Percentiles rank a stretch among this genome's conserved stretches.
These are phyloP conservation scores for Flaveria sonorensis DNA, from an alignment of 129 eudicot genomes.

Conservation along the genomic window DNA sequence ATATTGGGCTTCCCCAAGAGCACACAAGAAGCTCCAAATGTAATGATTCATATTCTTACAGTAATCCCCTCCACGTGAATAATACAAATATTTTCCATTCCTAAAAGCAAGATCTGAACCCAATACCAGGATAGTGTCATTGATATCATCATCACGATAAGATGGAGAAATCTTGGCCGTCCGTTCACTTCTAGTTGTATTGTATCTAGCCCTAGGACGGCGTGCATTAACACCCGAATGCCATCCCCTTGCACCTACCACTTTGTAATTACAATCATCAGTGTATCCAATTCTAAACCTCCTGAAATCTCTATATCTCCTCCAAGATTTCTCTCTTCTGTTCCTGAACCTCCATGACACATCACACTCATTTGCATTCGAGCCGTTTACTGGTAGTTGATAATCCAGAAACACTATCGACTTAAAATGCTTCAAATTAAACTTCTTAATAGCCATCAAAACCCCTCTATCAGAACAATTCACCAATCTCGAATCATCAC, in stretches of 20 bases:
- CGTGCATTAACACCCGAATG: constrained; percentile 91
- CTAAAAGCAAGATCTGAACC: constrained; percentile 68
- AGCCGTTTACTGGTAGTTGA: constrained; percentile 71
- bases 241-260: constrained; percentile 78
- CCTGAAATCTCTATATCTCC: constrained; percentile 90
- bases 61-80: constrained; percentile 94
- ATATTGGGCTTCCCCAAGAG: constrained; percentile 91
- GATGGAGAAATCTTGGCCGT: constrained; percentile 45
- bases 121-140: constrained; percentile 73
- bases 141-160: constrained; percentile 72
- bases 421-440: constrained; percentile 70
- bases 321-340: constrained; percentile 92
- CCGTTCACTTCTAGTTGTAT: constrained; percentile 43
- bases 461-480: constrained; percentile 88
- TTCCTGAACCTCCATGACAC: constrained; percentile 96
- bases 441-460: constrained; percentile 73
- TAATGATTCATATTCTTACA: constrained; percentile 97
- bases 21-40: constrained; percentile 95
- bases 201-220: constrained; percentile 55
- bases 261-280: constrained; percentile 75
- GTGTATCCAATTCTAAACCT: constrained; percentile 72
- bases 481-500: constrained; percentile 53
- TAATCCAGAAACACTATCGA: constrained; percentile 75
- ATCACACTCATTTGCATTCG: constrained; percentile 77
- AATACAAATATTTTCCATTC: constrained; percentile 81